phyloP scores from a whole-genome alignment of 495 filamentous ascomycete species.

The Penicillium pancosmium region DNA sequence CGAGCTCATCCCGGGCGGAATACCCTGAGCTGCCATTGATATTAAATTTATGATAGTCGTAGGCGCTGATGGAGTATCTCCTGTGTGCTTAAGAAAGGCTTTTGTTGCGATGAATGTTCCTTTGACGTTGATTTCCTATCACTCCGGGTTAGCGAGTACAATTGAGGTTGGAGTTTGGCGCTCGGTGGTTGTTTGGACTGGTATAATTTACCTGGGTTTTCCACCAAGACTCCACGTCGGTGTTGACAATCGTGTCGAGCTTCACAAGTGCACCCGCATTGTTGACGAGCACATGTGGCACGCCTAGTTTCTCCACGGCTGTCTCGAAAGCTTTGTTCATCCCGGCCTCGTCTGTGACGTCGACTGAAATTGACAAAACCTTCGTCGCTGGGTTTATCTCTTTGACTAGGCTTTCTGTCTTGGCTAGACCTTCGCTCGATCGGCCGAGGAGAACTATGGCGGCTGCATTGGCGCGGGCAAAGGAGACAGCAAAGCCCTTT shows the following conservation, averaged over 20 bases:
- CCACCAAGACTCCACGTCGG: conserved; percentile 40
- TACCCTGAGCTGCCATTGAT: conserved; percentile 28
- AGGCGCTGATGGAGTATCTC: conserved; percentile 13
- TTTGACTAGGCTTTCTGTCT: conserved; percentile 23
- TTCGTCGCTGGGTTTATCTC: conserved; percentile 28
- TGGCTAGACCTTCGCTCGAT: conserved; percentile 26
- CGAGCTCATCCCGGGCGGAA: conserved; percentile 33
- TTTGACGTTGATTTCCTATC: conserved; percentile 45
- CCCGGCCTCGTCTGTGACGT: conserved; percentile 33
- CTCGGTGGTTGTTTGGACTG: background rate
- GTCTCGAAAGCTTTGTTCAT: conserved; percentile 37
- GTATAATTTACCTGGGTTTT: conserved; percentile 15
- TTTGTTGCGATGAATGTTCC: conserved; percentile 43
- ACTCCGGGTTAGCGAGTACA: background rate
- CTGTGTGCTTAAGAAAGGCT: conserved; percentile 36
- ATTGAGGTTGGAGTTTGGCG: background rate
- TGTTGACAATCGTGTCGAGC: conserved; percentile 18
- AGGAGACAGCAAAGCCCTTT: conserved; percentile 19
- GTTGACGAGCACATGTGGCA: conserved; percentile 48
- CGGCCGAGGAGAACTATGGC: conserved; percentile 27
- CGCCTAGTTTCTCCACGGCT: conserved; percentile 39
- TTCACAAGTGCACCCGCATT: conserved; percentile 37
- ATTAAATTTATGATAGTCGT: conserved; percentile 47
- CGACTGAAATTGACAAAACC: conserved; percentile 28
- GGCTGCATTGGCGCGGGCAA: conserved; percentile 15